Base-by-base conservation (phyloP, 192 early-diverging fungal species). In the Rhizophagus clarus region DNA sequence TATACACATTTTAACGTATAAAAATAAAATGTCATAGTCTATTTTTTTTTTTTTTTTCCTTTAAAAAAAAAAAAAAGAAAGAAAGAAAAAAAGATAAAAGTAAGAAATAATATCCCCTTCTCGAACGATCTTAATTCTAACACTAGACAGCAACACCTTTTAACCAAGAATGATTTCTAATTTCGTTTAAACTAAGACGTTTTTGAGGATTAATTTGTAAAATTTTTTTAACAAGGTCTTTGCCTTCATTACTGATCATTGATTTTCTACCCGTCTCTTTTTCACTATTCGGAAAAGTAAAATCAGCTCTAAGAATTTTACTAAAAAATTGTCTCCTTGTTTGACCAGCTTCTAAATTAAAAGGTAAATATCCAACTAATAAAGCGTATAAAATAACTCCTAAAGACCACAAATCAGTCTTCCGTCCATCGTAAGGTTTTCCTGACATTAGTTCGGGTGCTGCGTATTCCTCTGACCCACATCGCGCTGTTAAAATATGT, bases 401-500 rank as follows among this genome's bases (percentile, higher is more conserved):
- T 2, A 95, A 77, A 7, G 94, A 86, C 96, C 96, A 97, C 28
- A 95, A 84, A 82, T 97, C 96, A 2, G 91, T 91, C 61, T 88
- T 74, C 17, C 90, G 82, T 11, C 91, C 92, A 78, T 95, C 93
- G 67, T 95, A 94, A 2, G 86, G 86, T 31, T 86, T 83, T 24
- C 85, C 86, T 15, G 87, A 82, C 56, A 95, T 85, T 63, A 95
- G 85, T 74, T 95, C 94, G 0, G 94, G 94, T 1, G 94, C 90
- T 0, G 92, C 90, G 84, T 95, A 95, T 77, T 95, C 93, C 72
- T 93, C 92, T 31, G 88, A 89, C 10, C 94, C 94, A 83, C 93
- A 93, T 12, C 93, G 86, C 2, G 88, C 89, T 11, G 86, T 87
- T 32, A 90, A 74, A 22, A 85, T 29, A 0, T 87, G 88, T 9